Evolutionary conservation across 1,284 basidiomycete genomes (phyloP), one percentile per base, ranked within the genome.

Genomic region (Anthracocystis walkeri): DNA sequence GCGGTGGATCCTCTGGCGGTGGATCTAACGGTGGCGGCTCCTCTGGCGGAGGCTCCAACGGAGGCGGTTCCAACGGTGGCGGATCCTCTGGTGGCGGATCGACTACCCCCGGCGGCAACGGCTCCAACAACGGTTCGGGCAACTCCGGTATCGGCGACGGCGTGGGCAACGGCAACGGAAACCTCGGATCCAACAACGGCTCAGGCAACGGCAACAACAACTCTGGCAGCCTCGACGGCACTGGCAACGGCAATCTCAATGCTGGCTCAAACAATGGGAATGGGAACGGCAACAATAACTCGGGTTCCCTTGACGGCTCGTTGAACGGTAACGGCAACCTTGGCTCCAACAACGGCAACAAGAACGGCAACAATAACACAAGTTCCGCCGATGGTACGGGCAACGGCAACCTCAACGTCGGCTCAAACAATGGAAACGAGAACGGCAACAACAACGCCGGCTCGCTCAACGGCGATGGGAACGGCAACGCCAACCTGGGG

Each of bases 281-380:
- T 44, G 10, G 51, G 31, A 65, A 70, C 27, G 63, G 63, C 10
- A 65, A 65, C 57, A 12, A 25, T n/a, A 65, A 65, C 52, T 16
- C 31, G 8, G 52, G 52, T 18, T 42, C 38, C 12, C 42, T 21
- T 8, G 44, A 48, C n/a, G 55, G 54, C 23, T 7, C 29, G 7
- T 29, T 29, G 29, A 29, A 29, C 29, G 23, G 12, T 14, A 23
- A 41, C 14, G 52, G 52, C 6, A 42, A 42, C 38, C 48, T 50
- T 14, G 48, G 48, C 14, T n/a, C 12, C 27, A 31, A 50, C 48
- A 50, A 50, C 48, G 48, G 48, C 29, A 42, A 55, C 53, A 52
- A 52, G 29, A 51, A 50, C 20, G 58, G 58, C 16, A 42, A 44
- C 46, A 16, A 23, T 29, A 59, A 59, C 44, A 12, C 33, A 1